Evolutionary conservation across 768 basidiomycete species (phyloP).

Genomic region (Porpolomopsis calyptriformis): DNA sequence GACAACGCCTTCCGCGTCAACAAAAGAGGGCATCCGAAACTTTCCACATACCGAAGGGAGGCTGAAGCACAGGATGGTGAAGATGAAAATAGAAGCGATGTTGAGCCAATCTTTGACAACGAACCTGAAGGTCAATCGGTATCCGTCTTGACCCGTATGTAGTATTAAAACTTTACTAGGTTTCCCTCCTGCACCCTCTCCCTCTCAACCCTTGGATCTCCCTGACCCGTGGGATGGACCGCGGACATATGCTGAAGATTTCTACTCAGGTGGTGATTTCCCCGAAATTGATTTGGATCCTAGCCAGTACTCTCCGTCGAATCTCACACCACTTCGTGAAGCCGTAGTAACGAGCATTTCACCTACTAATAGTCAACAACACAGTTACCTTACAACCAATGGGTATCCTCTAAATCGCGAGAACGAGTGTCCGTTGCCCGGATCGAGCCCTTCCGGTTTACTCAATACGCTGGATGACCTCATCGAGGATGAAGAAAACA

Average conservation of each 20-base stretch:
- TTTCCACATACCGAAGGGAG: too few species aligned
- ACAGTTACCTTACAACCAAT: background rate
- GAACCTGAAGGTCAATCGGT: slow-evolving; percentile 12
- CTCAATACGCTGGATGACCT: background rate
- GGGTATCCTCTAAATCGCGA: background rate
- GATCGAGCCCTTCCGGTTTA: background rate
- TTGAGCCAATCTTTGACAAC: too few species aligned
- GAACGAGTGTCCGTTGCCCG: background rate
- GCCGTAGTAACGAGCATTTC: background rate
- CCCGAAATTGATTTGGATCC: background rate
- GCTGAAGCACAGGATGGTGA: too few species aligned
- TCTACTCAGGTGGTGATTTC: slow-evolving; percentile 35
- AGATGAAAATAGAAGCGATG: too few species aligned
- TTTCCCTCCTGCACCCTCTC: slow-evolving; percentile 5
- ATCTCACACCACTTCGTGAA: slow-evolving; percentile 3
- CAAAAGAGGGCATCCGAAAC: too few species aligned
- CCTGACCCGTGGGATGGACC: slow-evolving; percentile 33
- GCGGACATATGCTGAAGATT: slow-evolving; percentile 31
- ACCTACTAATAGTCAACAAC: background rate
- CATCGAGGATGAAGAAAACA: too few species aligned
- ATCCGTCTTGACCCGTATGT: too few species aligned
- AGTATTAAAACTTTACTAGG: background rate
- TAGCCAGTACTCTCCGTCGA: background rate
- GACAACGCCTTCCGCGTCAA: too few species aligned
- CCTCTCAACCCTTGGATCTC: slow-evolving; percentile 19